These are phyloP conservation scores for Breynia disticha DNA, from an alignment of 441 rosid genomes.

Conservation along the genomic window DNA sequence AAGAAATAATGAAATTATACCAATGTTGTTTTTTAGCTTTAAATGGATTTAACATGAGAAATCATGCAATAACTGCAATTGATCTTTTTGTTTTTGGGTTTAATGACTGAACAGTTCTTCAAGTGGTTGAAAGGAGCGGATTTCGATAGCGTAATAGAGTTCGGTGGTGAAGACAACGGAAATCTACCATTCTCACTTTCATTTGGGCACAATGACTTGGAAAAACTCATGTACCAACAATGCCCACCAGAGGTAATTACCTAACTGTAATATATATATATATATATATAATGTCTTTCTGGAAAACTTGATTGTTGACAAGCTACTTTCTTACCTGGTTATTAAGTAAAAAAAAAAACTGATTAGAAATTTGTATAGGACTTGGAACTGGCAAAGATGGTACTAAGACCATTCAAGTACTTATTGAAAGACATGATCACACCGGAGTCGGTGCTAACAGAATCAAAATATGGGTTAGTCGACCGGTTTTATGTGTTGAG, in stretches of 20 bases:
- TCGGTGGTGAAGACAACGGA: background rate
- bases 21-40: no score
- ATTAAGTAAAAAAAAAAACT: constrained; percentile 9
- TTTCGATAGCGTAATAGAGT: background rate
- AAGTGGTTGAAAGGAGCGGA: no score
- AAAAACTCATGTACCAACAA: background rate
- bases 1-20: no score
- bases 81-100: no score
- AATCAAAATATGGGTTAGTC: constrained; percentile 30
- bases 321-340: background rate
- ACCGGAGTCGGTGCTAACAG: constrained; percentile 17
- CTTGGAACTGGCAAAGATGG: constrained; percentile 33
- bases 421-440: constrained; percentile 27
- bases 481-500: constrained; percentile 33
- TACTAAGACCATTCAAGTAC: constrained; percentile 32
- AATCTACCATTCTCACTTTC: background rate
- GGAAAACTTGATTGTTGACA: no score
- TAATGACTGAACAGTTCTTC: no score
- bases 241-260: constrained; percentile 4
- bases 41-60: no score
- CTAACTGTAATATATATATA: background rate
- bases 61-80: no score
- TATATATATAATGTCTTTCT: no score
- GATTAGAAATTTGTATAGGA: constrained; percentile 18
- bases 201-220: background rate